These are phyloP conservation scores for Prunus persica DNA, from an alignment of 306 rosid genomes.

Conservation along the genomic window Prunus_persica_NCBIv2 NC_034011.1:2197001-2197500, in stretches of 20 bases:
- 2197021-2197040: constrained; percentile 6
- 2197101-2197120: background rate
- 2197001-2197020: constrained; percentile 20
- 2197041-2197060: background rate
- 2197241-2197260: too few species aligned
- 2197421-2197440: too few species aligned
- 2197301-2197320: too few species aligned
- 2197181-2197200: background rate
- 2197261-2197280: too few species aligned
- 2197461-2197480: background rate
- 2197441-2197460: background rate
- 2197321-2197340: too few species aligned
- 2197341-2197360: too few species aligned
- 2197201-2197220: background rate
- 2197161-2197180: background rate
- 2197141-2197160: background rate
- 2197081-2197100: background rate
- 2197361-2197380: too few species aligned
- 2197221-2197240: too few species aligned
- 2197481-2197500: background rate
- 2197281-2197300: too few species aligned
- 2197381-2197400: too few species aligned
- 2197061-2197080: background rate
- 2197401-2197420: too few species aligned
- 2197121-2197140: background rate